Evolutionary conservation across 1,284 basidiomycete genomes (phyloP).

Genomic region (Somion occarium): DNA sequence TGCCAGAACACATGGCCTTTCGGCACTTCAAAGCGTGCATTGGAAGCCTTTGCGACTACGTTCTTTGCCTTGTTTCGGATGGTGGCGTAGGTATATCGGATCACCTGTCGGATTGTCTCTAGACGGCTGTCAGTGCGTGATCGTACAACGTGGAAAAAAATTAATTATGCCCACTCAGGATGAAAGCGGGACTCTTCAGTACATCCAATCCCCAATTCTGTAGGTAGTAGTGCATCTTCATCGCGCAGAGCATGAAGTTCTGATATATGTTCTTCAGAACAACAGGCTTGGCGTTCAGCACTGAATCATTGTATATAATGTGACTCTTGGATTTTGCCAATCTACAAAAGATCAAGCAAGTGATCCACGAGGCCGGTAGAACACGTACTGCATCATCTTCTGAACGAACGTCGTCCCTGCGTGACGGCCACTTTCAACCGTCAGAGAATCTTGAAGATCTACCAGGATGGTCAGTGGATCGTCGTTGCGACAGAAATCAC

Average conservation of each 20-base stretch:
- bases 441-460: conserved; percentile 62
- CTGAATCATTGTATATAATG: conserved; percentile 73
- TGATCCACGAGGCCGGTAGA: neutral
- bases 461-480: conserved; percentile 1
- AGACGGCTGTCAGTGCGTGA: conserved; percentile 4
- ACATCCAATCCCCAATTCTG: conserved; percentile 49
- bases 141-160: neutral
- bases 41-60: conserved; percentile 35
- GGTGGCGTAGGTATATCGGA: conserved; percentile 50
- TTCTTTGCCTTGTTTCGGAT: conserved; percentile 45
- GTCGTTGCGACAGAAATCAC: neutral
- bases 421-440: conserved; percentile 54
- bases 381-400: conserved; percentile 66
- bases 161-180: conserved; percentile 42
- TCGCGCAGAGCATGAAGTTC: conserved; percentile 79
- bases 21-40: conserved; percentile 37
- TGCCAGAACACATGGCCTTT: conserved; percentile 62
- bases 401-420: conserved; percentile 55
- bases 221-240: conserved; percentile 88
- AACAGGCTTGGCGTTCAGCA: conserved; percentile 59
- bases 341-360: conserved; percentile 32
- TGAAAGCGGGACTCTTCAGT: conserved; percentile 41
- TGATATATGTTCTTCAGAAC: conserved; percentile 85
- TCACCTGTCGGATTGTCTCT: conserved; percentile 58
- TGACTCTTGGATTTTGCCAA: conserved; percentile 66